Percentiles rank a stretch among this genome's conserved stretches.
Conservation (phyloP, 1,284 basidiomycete genomes). For the Pholiota adiposa region DNA sequence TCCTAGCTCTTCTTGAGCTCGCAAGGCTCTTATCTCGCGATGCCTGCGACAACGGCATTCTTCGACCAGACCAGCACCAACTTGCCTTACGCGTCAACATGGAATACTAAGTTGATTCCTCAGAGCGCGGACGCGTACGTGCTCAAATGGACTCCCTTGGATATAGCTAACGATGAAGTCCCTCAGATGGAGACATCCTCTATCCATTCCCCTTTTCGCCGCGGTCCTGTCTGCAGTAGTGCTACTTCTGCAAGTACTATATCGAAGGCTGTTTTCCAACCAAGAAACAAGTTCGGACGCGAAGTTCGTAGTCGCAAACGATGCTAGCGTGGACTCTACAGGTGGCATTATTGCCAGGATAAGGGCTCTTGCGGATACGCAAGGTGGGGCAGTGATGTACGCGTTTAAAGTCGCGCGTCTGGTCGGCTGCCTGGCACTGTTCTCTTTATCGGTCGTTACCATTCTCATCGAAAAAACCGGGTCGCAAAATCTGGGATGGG, state of each 20-base stretch:
- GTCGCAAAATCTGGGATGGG: not conserved
- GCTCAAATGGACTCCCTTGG: not conserved
- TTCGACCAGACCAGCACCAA: not conserved
- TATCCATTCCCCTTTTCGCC: not conserved
- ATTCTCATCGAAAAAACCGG: not conserved
- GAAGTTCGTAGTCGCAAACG: not conserved
- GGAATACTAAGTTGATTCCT: not conserved
- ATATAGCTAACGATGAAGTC: not conserved
- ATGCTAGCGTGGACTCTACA: not conserved
- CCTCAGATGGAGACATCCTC: conserved; percentile 6
- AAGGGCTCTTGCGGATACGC: conserved; percentile 2
- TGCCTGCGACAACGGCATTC: not conserved
- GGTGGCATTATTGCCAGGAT: not conserved
- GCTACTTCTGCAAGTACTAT: not conserved
- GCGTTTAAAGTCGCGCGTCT: conserved; percentile 41
- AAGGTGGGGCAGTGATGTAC: conserved; percentile 30
- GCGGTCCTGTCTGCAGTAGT: not conserved
- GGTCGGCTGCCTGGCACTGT: conserved; percentile 38
- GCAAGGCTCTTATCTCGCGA: not conserved
- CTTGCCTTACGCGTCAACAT: not conserved
- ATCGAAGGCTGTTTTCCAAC: not conserved
- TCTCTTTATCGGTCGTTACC: conserved; percentile 38
- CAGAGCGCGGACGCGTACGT: not conserved
- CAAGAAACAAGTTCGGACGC: not conserved
- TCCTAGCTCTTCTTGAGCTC: not conserved